Evolutionary conservation across 495 filamentous ascomycete genomes (phyloP).

Genomic region (Penicillium manginii): DNA sequence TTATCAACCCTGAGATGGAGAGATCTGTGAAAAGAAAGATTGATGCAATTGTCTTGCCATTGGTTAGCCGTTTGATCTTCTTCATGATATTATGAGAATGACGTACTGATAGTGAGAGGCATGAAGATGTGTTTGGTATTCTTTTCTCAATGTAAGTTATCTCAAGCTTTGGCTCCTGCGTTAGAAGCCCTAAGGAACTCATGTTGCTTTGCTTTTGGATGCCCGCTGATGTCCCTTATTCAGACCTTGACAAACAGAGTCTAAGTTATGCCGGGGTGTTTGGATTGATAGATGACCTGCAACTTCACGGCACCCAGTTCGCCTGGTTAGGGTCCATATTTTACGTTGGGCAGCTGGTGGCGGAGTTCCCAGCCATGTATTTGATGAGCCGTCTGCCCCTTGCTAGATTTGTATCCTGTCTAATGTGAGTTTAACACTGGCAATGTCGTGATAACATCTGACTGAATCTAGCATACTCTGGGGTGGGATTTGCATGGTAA

Average conservation of each 20-base stretch:
- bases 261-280: conserved; percentile 34
- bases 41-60: not conserved
- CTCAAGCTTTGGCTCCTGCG: too few relatives aligned
- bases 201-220: not conserved
- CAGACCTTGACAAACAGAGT: conserved; percentile 2
- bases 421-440: not conserved
- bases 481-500: conserved; percentile 47
- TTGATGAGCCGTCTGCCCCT: conserved; percentile 53
- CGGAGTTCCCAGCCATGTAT: conserved; percentile 31
- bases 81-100: not conserved
- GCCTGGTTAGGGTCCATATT: conserved; percentile 52
- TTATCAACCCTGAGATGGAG: not conserved
- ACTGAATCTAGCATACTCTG: conserved; percentile 19
- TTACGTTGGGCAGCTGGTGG: conserved; percentile 18
- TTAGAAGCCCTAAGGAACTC: not conserved
- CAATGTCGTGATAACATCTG: not conserved
- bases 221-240: not conserved
- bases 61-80: not conserved
- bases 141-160: conserved; percentile 1
- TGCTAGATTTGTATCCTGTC: conserved; percentile 1
- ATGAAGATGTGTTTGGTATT: conserved; percentile 2
- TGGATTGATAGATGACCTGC: conserved; percentile 46
- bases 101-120: not conserved
- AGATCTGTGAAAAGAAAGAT: not conserved
- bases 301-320: conserved; percentile 48